A percentile compares a stretch with the other conserved stretches of the same genome.
phyloP scores from a whole-genome alignment of 805 yeast genomes.

The Lipomyces mesembrius region DNA sequence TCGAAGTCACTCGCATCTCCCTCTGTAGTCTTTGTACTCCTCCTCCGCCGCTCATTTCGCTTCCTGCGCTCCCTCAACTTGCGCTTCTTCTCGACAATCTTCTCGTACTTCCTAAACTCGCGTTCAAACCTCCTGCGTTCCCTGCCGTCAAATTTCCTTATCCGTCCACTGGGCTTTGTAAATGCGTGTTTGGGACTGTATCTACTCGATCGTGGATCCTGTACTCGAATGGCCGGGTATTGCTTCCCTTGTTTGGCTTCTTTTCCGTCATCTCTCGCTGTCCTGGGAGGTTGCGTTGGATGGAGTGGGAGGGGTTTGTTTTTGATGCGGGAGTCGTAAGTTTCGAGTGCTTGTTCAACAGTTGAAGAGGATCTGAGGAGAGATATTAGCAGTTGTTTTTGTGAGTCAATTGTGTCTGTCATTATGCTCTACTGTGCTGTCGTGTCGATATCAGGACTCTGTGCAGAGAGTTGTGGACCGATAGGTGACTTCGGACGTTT shows the following conservation, averaged over 20 bases:
- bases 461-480: too few species aligned
- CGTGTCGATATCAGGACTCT: background rate
- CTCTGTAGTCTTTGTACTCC: background rate
- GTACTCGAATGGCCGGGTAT: background rate
- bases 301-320: slow-evolving; percentile 23
- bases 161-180: slow-evolving; percentile 1
- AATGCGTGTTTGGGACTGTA: background rate
- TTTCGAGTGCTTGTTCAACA: slow-evolving; percentile 13
- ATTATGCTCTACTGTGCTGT: background rate
- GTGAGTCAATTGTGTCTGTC: background rate
- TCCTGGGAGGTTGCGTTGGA: slow-evolving; percentile 20
- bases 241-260: background rate
- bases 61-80: slow-evolving; percentile 14
- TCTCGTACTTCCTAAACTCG: slow-evolving; percentile 4
- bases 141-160: slow-evolving; percentile 11
- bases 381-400: slow-evolving; percentile 1
- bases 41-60: slow-evolving; percentile 8
- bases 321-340: slow-evolving; percentile 18
- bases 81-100: slow-evolving; percentile 6
- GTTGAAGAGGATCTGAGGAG: slow-evolving; percentile 1
- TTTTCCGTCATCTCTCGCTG: background rate
- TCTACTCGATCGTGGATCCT: slow-evolving; percentile 7
- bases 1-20: slow-evolving; percentile 3
- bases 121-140: slow-evolving; percentile 14
- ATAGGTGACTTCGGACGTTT: background rate